Conservation (phyloP, 306 rosid species). For the Lathyrus aphaca region DNA sequence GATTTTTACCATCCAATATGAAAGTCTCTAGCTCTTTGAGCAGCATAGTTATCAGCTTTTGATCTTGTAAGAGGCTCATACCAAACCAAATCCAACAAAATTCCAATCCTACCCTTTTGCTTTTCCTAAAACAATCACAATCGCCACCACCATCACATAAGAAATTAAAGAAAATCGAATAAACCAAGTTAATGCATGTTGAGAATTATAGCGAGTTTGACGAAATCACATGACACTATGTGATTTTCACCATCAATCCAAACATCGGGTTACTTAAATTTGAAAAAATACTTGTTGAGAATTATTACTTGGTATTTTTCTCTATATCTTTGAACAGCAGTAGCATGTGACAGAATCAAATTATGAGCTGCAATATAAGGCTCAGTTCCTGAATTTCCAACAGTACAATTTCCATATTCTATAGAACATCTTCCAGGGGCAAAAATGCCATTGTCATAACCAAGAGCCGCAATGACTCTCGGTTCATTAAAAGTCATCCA, state of each 20-base stretch:
- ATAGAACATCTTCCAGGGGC: constrained; percentile 97
- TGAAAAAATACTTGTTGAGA: no score
- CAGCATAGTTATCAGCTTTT: constrained; percentile 85
- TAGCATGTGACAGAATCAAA: constrained; percentile 80
- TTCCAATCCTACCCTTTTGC: constrained; percentile 84
- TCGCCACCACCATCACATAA: constrained; percentile 20
- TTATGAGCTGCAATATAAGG: constrained; percentile 87
- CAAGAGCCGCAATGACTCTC: constrained; percentile 87
- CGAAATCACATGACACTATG: no score
- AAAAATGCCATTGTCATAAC: constrained; percentile 74
- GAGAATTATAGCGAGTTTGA: no score
- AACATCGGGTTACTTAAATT: no score
- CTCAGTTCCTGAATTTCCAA: constrained; percentile 81
- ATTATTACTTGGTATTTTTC: constrained; percentile 60
- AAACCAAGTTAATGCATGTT: no score
- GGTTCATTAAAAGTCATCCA: constrained; percentile 98
- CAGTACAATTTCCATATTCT: constrained; percentile 77
- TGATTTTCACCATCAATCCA: no score
- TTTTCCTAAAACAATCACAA: constrained; percentile 51
- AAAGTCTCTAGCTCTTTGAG: constrained; percentile 95
- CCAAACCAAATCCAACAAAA: constrained; percentile 88
- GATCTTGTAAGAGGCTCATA: constrained; percentile 87
- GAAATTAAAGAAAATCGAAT: neutral
- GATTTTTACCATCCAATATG: constrained; percentile 93
- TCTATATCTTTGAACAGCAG: constrained; percentile 85